Base-by-base conservation (phyloP, 1,284 basidiomycete genomes). In the Sanghuangporus sanghuang region DNA sequence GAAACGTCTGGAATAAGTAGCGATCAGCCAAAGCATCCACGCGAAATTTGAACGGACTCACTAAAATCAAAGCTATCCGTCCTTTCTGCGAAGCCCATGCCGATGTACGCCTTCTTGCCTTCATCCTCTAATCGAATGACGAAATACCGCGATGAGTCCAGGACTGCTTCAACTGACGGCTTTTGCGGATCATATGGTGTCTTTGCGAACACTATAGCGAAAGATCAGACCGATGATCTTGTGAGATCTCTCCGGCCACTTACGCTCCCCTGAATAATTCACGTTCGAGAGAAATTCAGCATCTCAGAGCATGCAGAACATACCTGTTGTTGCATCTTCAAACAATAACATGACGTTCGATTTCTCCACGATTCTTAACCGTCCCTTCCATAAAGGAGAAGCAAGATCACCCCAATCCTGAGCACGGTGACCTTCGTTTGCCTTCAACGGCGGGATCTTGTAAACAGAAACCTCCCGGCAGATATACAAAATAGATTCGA, bases 111-210 rank as follows among this genome's bases (percentile, higher is more conserved):
- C 71, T 93, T 89, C 74, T 84, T 87, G 12, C 93, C 93, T 16
- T 79, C 80, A 68, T 95, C 93, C 76, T 96, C 95, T 1, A 98
- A 90, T 59, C 94, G 84, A 36, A 98, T 80, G 6, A 98, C 96
- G 74, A 98, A 98, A 76, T 98, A 99, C 55, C 96, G 85, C 8
- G 93, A 96, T 0, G 93, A 96, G 75, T 99, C 96, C 32, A 99
- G 82, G 6, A 98, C 96, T 6, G 95, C 92, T 71, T 99, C 97
- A 18, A 98, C 94, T 35, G 87, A 88, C 6, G 93, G 90, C 53
- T 88, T 88, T 39, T 85, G 79, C 9, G 89, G 81, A 70, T 93
- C 89, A 73, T 98, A 99, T n/a, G 88, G 87, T 9, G 93, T 87
- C 68, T 88, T 88, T 35, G 96, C 97, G 75, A 99, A 99, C 55